Base-by-base conservation (phyloP, 1,284 basidiomycete genomes). In the Cystobasidium slooffiae region DNA sequence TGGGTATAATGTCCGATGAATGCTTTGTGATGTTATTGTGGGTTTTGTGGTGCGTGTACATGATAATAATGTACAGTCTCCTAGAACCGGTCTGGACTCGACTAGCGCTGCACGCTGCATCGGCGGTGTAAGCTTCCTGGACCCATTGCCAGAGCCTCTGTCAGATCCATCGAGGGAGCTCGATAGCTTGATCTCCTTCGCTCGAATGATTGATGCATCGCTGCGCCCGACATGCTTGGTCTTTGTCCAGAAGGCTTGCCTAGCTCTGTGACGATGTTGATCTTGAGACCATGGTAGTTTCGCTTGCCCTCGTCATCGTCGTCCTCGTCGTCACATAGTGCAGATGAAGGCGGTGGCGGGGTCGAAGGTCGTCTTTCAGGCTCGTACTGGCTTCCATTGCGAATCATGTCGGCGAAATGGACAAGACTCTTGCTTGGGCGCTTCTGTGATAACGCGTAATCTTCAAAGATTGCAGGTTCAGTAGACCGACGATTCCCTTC, bases 131-230 rank as follows among this genome's bases (percentile, higher is more conserved):
- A 20, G 6, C n/a, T 31, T 1, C 37, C 43, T 8, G 64, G 64
- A 9, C 44, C 64, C 22, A 66, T 22, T 3, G 61, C 49, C 31
- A 73, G 53, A 0, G 70, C 70, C n/a, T 58, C 61, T 9, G 53
- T 56, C 14, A 73, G 31, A 41, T 73, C 70, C 62, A 73, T 44
- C 22, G 56, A 62, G 8, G 14, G 44, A 12, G 62, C 62, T 58
- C 70, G 47, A 22, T 53, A 73, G 62, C 63, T 73, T 6, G 70
- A 73, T n/a, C 70, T 41, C 20, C 70, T 37, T 37, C 69, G 6
- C 31, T 73, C 70, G 20, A 56, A 53, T 47, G 70, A 65, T 22
- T 65, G 31, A 18, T 56, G 62, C 20, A 47, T 3, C 14, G 43
- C 41, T 16, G n/a, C 22, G 7, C 51, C 64, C 9, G 49, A 49